Conservation (phyloP, 257 asterid genomes). For the Nicotiana undulata region DNA sequence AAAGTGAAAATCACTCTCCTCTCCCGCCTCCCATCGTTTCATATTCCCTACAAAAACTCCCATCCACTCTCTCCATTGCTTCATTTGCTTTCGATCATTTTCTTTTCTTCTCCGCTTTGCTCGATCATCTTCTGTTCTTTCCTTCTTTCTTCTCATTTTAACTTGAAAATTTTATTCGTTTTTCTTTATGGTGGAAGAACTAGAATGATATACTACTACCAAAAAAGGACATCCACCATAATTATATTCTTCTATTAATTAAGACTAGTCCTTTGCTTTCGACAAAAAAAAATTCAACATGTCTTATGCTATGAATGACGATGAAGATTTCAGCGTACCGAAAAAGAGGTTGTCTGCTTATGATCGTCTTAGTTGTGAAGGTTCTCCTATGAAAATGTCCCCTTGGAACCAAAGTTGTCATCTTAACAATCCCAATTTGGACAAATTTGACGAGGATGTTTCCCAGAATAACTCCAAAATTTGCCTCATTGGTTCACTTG, state of each 20-base stretch:
- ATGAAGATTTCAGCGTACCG: slow-evolving; percentile 19
- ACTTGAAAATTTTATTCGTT: not conserved
- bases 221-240: not conserved
- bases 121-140: not conserved
- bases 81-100: not conserved
- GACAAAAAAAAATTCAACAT: slow-evolving; percentile 1
- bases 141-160: not conserved
- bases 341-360: slow-evolving; percentile 29
- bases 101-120: not conserved
- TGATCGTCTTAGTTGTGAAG: slow-evolving; percentile 34
- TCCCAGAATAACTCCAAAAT: slow-evolving; percentile 14
- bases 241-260: not conserved
- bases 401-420: slow-evolving; percentile 44
- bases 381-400: slow-evolving; percentile 38
- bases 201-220: not conserved
- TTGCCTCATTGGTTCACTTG: slow-evolving; percentile 33
- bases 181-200: not conserved
- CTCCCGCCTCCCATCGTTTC: slow-evolving; percentile 5
- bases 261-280: not conserved
- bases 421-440: slow-evolving; percentile 19
- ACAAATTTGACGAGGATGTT: not conserved
- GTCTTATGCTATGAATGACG: slow-evolving; percentile 13
- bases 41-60: slow-evolving; percentile 27
- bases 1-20: not conserved
- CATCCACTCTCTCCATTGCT: slow-evolving; percentile 8